These are phyloP conservation scores for Hyphopichia fennica DNA, from an alignment of 1,139 yeast genomes.

Conservation along the genomic window DNA sequence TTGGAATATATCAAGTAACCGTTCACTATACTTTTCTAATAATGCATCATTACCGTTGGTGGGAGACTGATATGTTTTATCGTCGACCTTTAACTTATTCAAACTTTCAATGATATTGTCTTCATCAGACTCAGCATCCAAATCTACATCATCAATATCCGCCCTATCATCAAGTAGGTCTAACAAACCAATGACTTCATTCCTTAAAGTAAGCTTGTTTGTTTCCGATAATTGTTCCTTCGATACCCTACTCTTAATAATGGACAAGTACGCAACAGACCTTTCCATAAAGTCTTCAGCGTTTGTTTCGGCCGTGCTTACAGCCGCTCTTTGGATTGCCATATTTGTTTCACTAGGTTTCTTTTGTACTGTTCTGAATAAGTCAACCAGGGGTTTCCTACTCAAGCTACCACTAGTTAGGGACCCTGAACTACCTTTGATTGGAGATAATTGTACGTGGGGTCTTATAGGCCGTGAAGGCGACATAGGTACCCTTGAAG, in stretches of 20 bases:
- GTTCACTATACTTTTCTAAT: conserved; percentile 34
- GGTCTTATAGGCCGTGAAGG: not conserved
- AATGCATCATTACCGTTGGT: conserved; percentile 10
- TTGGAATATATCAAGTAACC: conserved; percentile 24
- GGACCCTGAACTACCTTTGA: not conserved
- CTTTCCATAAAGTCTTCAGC: conserved; percentile 10
- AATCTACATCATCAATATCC: conserved; percentile 1
- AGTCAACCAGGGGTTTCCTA: conserved; percentile 1
- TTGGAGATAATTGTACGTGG: not conserved
- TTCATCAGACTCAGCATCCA: conserved; percentile 4
- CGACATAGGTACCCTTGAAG: not conserved
- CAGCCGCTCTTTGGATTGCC: not conserved
- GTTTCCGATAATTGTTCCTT: conserved; percentile 8
- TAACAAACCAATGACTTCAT: conserved; percentile 11
- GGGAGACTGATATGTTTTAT: not conserved
- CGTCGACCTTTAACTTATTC: not conserved
- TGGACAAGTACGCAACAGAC: conserved; percentile 9
- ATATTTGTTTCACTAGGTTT: not conserved
- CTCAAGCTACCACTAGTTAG: not conserved
- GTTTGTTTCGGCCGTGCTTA: not conserved
- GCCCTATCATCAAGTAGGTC: conserved; percentile 6
- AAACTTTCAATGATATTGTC: conserved; percentile 3
- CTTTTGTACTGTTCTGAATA: not conserved
- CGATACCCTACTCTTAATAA: conserved; percentile 9
- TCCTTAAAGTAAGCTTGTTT: conserved; percentile 10